Base-by-base conservation (phyloP, 176 grass and related monocot genomes). In the Rhynchospora tenuis region DNA sequence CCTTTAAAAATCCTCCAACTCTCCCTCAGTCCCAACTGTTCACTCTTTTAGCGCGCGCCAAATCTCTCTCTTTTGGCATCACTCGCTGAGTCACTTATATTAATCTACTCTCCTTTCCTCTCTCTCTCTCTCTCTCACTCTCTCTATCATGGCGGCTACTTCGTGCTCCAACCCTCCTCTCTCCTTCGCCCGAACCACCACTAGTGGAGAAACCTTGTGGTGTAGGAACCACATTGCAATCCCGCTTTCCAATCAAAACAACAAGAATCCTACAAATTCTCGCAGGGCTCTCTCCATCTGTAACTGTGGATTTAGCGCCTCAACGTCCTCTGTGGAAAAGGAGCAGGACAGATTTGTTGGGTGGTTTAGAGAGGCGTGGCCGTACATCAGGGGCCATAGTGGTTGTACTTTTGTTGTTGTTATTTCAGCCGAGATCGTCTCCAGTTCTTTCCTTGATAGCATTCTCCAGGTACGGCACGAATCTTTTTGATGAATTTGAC, bases 361-460 rank as follows among this genome's bases (percentile, higher is more conserved):
- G 24, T 98, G 91, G 82, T 94, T 98, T 44, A 86, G 89, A 33
- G 86, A 95, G 87, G 92, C 95, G 47, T 98, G 92, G 92, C 90
- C 92, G 46, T 98, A 98, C 60, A 93, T 98, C 73, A 77, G 90
- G 48, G 92, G 89, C 14, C 95, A 98, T 84, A 88, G 90, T 24
- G 90, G 92, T 60, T 93, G 90, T 85, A 93, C 87, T 26, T 98
- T 94, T 72, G 89, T 98, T 71, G 92, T 93, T 58, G 90, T 98
- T 64, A 83, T 93, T 84, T 94, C 95, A 31, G 90, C 88, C 85
- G 95, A 93, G 85, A 88, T 98, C 73, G 90, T 91, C 71, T 89
- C 81, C 3, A 87, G 89, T 68, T 83, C 90, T 26, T 85, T 87
- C 61, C 78, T 98, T 46, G 89, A 98, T 78, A 69, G 88, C 82